Percentiles rank a stretch among this genome's conserved stretches.
phyloP scores from a whole-genome alignment of 2,329 filamentous ascomycete genomes.

The Trichoderma sp. region DNA sequence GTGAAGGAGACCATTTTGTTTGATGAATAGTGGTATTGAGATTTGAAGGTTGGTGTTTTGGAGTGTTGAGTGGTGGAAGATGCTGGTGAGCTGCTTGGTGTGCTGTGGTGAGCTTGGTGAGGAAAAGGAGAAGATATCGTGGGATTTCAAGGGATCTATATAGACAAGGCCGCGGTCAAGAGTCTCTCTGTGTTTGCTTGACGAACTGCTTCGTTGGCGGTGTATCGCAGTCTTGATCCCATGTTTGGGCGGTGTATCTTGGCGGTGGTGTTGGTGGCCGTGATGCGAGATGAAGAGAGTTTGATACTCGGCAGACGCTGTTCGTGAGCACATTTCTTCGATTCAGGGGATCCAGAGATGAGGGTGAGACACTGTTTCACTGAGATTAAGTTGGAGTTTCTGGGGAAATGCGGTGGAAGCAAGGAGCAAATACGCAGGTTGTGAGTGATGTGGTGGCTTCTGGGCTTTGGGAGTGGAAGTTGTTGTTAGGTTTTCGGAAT shows the following conservation, averaged over 20 bases:
- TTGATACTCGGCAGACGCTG: not conserved
- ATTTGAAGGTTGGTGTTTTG: not conserved
- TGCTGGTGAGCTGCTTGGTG: not conserved
- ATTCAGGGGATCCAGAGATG: not conserved
- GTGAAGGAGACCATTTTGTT: conserved; percentile 27
- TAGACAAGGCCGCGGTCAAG: not conserved
- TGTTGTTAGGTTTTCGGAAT: not conserved
- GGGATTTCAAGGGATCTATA: conserved; percentile 20
- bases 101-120: conserved; percentile 4
- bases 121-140: conserved; percentile 7
- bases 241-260: conserved; percentile 10
- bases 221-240: conserved; percentile 4
- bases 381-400: not conserved
- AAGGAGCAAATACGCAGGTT: not conserved
- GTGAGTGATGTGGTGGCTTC: not conserved
- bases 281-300: not conserved
- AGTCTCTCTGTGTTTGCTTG: conserved; percentile 7
- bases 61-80: not conserved
- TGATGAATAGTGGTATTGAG: not conserved
- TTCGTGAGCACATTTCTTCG: not conserved
- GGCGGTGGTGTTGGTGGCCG: not conserved
- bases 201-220: not conserved
- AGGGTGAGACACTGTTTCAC: not conserved
- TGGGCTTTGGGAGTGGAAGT: not conserved
- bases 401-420: not conserved